Evolutionary conservation across 805 yeast species (phyloP).

Genomic region (Yarrowia phangngaensis): DNA sequence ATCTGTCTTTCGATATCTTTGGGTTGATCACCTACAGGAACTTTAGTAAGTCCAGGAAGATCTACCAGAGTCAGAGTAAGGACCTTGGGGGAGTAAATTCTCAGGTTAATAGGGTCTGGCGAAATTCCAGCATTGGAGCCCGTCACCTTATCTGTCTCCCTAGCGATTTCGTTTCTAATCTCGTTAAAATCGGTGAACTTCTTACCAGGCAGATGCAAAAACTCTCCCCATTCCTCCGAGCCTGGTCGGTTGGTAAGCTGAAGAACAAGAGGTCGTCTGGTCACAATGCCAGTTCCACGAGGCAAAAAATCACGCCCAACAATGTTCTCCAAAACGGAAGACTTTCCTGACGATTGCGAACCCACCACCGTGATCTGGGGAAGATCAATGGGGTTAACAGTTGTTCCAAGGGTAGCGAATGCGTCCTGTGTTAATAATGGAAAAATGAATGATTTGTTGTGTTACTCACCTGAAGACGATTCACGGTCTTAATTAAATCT

Average conservation of each 20-base stretch:
- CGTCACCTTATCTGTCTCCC: constrained; percentile 81
- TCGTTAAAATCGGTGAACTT: constrained; percentile 84
- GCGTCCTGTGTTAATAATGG: constrained; percentile 55
- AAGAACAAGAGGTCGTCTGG: constrained; percentile 77
- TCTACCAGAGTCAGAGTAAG: constrained; percentile 92
- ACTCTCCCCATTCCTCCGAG: constrained; percentile 88
- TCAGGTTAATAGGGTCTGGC: constrained; percentile 84
- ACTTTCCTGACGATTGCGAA: constrained; percentile 84
- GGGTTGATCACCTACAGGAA: constrained; percentile 99
- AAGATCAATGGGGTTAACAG: constrained; percentile 78
- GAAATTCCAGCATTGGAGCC: constrained; percentile 78
- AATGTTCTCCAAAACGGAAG: constrained; percentile 83
- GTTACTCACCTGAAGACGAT: constrained; percentile 53
- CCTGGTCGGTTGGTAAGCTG: constrained; percentile 60
- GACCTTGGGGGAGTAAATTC: constrained; percentile 93
- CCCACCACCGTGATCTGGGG: constrained; percentile 91
- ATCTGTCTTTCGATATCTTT: constrained; percentile 93
- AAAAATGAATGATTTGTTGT: constrained; percentile 34
- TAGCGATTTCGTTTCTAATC: constrained; percentile 82
- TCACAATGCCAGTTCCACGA: constrained; percentile 85
- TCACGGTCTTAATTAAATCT: constrained; percentile 74
- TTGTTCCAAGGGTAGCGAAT: constrained; percentile 87
- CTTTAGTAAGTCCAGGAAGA: constrained; percentile 95
- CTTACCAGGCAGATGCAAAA: constrained; percentile 85
- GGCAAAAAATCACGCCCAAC: constrained; percentile 91